Conservation (phyloP, 2,329 filamentous ascomycete species). For the Cylindrodendrum hubeiense region DNA sequence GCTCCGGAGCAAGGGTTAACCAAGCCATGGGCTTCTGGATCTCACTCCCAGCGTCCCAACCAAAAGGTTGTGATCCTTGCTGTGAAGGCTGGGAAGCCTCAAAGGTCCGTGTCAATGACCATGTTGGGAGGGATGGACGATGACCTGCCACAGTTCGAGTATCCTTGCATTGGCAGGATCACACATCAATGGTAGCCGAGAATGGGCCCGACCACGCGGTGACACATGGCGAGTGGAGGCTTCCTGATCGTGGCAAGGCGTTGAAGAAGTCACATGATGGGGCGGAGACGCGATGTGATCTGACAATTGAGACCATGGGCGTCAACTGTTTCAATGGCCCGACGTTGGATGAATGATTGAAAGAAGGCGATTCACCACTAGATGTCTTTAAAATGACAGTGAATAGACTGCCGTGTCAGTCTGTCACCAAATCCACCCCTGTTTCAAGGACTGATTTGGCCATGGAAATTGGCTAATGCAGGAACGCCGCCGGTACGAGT, state of each 20-base stretch:
- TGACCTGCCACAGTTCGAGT: slow-evolving; percentile 19
- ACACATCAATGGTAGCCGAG: slow-evolving; percentile 16
- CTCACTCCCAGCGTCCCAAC: slow-evolving; percentile 22
- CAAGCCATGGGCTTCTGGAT: slow-evolving; percentile 28
- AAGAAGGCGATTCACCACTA: slow-evolving; percentile 19
- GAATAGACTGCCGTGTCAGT: slow-evolving; percentile 28
- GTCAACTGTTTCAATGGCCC: slow-evolving; percentile 16
- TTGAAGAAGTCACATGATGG: slow-evolving; percentile 38
- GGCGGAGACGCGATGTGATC: slow-evolving; percentile 15
- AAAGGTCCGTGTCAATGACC: slow-evolving; percentile 24
- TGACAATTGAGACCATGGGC: slow-evolving; percentile 23
- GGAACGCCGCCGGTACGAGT: slow-evolving; percentile 43
- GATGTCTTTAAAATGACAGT: slow-evolving; percentile 21
- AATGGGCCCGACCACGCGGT: slow-evolving; percentile 22
- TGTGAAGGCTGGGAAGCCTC: slow-evolving; percentile 18
- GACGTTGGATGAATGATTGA: slow-evolving; percentile 18
- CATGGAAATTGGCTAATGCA: slow-evolving; percentile 47
- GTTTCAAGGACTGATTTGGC: slow-evolving; percentile 44
- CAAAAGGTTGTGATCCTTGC: slow-evolving; percentile 19
- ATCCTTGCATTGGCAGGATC: slow-evolving; percentile 20
- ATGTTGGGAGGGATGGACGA: slow-evolving; percentile 14
- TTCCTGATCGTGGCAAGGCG: slow-evolving; percentile 24
- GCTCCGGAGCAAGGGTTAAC: slow-evolving; percentile 32
- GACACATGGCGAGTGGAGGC: slow-evolving; percentile 33
- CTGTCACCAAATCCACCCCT: slow-evolving; percentile 37